A percentile compares a stretch with the other conserved stretches of the same genome.
phyloP scores from a whole-genome alignment of 2,329 filamentous ascomycete genomes.

The Ilyonectria sp. region DNA sequence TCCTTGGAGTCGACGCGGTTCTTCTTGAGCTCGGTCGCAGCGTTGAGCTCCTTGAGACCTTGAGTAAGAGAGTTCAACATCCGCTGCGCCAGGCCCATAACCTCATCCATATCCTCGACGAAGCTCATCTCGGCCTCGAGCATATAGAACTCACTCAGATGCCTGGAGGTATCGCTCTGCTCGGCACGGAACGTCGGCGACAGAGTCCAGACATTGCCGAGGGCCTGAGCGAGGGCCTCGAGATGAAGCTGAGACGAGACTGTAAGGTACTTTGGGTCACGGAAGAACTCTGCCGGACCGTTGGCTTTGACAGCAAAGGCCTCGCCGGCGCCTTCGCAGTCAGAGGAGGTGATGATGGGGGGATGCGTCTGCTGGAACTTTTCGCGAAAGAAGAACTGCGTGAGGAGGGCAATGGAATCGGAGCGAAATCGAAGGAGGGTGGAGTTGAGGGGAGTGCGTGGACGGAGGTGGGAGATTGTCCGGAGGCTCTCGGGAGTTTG shows the following conservation, averaged over 20 bases:
- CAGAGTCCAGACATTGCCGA: conserved; percentile 93
- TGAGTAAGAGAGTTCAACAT: conserved; percentile 74
- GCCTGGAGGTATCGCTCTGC: conserved; percentile 91
- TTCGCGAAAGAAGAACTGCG: conserved; percentile 80
- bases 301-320: conserved; percentile 81
- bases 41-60: conserved; percentile 58
- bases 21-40: conserved; percentile 61
- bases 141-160: conserved; percentile 99
- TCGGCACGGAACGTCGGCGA: conserved; percentile 96
- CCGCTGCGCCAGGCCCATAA: conserved; percentile 87
- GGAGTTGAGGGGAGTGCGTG: conserved; percentile 85
- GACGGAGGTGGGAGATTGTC: conserved; percentile 87
- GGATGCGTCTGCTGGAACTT: conserved; percentile 89
- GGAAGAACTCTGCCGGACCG: conserved; percentile 77
- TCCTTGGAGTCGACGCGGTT: conserved; percentile 55
- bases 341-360: conserved; percentile 94
- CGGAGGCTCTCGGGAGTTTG: conserved; percentile 91
- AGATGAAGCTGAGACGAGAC: conserved; percentile 96
- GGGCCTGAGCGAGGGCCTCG: conserved; percentile 89
- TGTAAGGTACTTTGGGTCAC: conserved; percentile 90
- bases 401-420: conserved; percentile 80
- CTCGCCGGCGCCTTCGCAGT: conserved; percentile 96
- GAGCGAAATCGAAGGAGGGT: conserved; percentile 87
- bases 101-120: conserved; percentile 74
- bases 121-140: conserved; percentile 93